Conservation (phyloP, 768 basidiomycete species). For the Pisolithus marmoratus region DNA sequence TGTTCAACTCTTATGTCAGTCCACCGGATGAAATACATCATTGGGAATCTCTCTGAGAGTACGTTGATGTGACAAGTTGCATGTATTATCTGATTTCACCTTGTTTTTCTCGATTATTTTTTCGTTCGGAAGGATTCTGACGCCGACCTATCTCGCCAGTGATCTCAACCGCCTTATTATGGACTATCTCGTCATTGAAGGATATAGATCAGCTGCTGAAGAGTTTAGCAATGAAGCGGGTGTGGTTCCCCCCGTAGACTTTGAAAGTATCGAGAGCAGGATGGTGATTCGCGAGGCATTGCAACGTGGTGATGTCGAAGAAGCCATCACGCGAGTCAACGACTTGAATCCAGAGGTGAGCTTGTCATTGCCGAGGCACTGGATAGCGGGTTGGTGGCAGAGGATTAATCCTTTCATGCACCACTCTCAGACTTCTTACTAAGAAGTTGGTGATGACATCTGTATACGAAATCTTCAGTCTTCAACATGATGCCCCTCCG, state of each 20-base stretch:
- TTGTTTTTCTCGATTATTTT: conserved; percentile 19
- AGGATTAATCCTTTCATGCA: conserved; percentile 98
- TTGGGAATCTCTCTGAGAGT: conserved; percentile 99
- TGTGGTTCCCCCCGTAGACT: conserved; percentile 71
- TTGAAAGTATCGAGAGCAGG: conserved; percentile 87
- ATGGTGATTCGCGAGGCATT: conserved; percentile 94
- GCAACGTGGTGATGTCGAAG: conserved; percentile 90
- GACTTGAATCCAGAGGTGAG: conserved; percentile 96
- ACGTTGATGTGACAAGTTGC: conserved; percentile 66
- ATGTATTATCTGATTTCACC: conserved; percentile 82
- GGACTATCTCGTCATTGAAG: conserved; percentile 97
- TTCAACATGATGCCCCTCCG: conserved; percentile 74
- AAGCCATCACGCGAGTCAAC: conserved; percentile 92
- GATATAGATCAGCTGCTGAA: conserved; percentile 93
- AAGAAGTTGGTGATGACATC: conserved; percentile 79
- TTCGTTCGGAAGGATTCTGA: conserved; percentile 14
- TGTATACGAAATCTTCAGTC: conserved; percentile 84
- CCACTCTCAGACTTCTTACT: conserved; percentile 90
- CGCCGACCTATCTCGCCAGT: conserved; percentile 41
- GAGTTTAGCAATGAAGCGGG: conserved; percentile 90
- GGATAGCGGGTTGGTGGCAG: conserved; percentile 19
- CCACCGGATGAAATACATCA: conserved; percentile 59
- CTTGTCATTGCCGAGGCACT: conserved; percentile 9
- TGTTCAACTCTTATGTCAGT: conserved; percentile 22
- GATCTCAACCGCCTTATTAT: conserved; percentile 92